Conservation (phyloP, 371 early-diverging fungal genomes). For the Mortierella sp. region DNA sequence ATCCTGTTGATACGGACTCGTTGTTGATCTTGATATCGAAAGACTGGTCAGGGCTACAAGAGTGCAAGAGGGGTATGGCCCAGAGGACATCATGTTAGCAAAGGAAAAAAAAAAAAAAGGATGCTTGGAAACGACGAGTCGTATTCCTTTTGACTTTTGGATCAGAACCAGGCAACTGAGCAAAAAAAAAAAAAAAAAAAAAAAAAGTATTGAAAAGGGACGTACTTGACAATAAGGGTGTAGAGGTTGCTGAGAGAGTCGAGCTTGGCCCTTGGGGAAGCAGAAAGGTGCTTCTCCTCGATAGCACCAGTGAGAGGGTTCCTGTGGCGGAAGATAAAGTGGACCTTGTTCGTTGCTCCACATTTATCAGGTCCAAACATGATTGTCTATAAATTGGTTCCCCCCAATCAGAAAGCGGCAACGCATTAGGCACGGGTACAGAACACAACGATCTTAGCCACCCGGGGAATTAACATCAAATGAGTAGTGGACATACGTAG, state of each 20-base stretch:
- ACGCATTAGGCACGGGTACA: background rate
- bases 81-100: background rate
- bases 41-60: constrained; percentile 76
- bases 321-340: constrained; percentile 93
- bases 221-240: constrained; percentile 81
- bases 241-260: constrained; percentile 83
- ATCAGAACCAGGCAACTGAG: background rate
- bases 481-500: constrained; percentile 9
- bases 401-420: constrained; percentile 67
- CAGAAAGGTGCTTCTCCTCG: constrained; percentile 59
- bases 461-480: background rate
- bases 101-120: background rate
- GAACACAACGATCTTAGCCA: no score
- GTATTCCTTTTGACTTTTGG: background rate
- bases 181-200: no score
- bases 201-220: background rate
- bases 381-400: constrained; percentile 62
- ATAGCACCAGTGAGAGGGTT: constrained; percentile 82
- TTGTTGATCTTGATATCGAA: constrained; percentile 86
- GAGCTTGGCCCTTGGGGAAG: constrained; percentile 68
- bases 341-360: constrained; percentile 91
- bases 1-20: constrained; percentile 73
- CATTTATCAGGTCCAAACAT: constrained; percentile 95
- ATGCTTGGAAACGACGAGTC: background rate
- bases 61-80: background rate